Evolutionary conservation across 805 yeast genomes (phyloP).

Genomic region (Saturnispora halmiae): DNA sequence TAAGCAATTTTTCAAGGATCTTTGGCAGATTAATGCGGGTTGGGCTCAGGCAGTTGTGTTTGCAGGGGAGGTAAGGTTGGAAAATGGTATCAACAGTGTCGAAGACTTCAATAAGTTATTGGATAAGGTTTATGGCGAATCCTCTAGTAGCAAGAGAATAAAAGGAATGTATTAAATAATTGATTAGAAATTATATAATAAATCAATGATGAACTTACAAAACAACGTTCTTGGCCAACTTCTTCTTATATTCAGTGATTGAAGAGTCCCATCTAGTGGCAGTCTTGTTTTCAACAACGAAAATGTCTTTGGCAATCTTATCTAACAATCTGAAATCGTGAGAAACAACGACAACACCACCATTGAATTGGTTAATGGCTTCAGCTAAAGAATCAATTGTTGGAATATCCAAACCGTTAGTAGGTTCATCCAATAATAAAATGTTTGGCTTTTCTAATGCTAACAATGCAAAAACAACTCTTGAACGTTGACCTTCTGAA

Average conservation of each 20-base stretch:
- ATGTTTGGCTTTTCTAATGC: slow-evolving; percentile 95
- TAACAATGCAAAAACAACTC: slow-evolving; percentile 94
- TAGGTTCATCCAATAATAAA: slow-evolving; percentile 95
- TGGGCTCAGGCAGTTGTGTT: slow-evolving; percentile 98
- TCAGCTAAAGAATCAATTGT: slow-evolving; percentile 97
- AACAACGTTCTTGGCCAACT: slow-evolving; percentile 85
- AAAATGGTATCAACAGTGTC: slow-evolving; percentile 49
- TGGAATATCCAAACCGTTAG: slow-evolving; percentile 97
- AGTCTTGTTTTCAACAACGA: slow-evolving; percentile 89
- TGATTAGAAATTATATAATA: background rate
- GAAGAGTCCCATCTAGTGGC: slow-evolving; percentile 96
- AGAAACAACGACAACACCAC: slow-evolving; percentile 97
- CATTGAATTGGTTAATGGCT: slow-evolving; percentile 88
- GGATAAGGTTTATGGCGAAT: slow-evolving; percentile 3
- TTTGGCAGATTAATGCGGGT: slow-evolving; percentile 92
- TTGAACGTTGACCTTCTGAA: slow-evolving; percentile 98
- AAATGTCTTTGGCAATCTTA: slow-evolving; percentile 95
- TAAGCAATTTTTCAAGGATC: slow-evolving; percentile 35
- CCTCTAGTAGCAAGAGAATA: background rate
- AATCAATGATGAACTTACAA: slow-evolving; percentile 31
- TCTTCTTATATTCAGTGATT: slow-evolving; percentile 86
- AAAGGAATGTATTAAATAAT: background rate
- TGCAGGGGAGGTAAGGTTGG: slow-evolving; percentile 65
- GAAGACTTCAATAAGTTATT: slow-evolving; percentile 8
- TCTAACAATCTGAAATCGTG: slow-evolving; percentile 98